These are phyloP conservation scores for Colletotrichum higginsianum DNA, from an alignment of 2,329 filamentous ascomycete genomes.

Conservation along the genomic window DNA sequence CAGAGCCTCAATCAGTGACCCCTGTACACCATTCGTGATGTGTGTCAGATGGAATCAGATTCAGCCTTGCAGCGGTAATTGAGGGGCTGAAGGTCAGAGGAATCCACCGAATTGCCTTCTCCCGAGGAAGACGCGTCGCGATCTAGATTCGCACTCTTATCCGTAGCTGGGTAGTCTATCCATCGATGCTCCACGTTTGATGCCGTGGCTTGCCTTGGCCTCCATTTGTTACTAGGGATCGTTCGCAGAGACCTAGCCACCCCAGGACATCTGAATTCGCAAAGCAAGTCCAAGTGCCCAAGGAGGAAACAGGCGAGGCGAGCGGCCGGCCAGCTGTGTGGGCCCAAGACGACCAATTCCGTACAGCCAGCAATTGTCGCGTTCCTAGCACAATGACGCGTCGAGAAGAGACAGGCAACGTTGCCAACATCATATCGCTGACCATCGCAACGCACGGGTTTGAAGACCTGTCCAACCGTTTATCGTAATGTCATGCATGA, in stretches of 20 bases:
- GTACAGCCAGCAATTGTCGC: background rate
- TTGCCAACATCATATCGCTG: background rate
- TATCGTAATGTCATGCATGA: background rate
- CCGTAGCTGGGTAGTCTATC: background rate
- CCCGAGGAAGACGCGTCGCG: constrained; percentile 7
- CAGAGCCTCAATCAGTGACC: constrained; percentile 6
- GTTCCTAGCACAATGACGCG: background rate
- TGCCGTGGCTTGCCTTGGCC: background rate
- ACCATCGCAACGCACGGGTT: background rate
- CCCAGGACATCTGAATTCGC: background rate
- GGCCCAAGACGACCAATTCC: background rate
- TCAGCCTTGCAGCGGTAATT: constrained; percentile 16
- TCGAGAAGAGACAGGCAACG: background rate
- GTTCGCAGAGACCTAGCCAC: background rate
- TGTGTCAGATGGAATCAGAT: constrained; percentile 7
- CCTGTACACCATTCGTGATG: constrained; percentile 9
- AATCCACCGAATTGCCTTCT: constrained; percentile 27
- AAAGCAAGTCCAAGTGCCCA: background rate
- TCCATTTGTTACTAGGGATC: constrained; percentile 3
- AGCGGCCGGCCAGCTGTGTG: background rate
- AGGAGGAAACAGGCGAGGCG: background rate
- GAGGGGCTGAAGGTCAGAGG: background rate
- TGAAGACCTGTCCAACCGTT: background rate
- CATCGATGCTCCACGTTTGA: constrained; percentile 1
- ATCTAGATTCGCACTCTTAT: background rate